A percentile compares a stretch with the other conserved stretches of the same genome.
phyloP scores from a whole-genome alignment of 192 early-diverging fungal genomes.

The Phycomyces nitens region DNA sequence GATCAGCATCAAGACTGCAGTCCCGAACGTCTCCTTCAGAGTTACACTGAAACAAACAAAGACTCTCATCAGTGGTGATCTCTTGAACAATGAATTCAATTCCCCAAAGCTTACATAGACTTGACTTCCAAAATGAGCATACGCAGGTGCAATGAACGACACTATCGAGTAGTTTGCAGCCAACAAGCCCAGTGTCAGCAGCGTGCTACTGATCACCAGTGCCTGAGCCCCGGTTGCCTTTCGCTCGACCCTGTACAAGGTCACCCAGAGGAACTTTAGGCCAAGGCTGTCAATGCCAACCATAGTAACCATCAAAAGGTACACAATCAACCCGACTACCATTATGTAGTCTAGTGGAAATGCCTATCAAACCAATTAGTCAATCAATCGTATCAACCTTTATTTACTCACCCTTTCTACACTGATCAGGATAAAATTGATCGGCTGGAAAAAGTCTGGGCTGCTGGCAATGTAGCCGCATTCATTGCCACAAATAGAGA shows the following conservation, averaged over 20 bases:
- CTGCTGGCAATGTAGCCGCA: conserved; percentile 52
- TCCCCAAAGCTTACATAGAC: conserved; percentile 40
- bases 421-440: conserved; percentile 49
- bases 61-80: background rate
- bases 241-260: conserved; percentile 41
- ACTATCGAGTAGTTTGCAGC: conserved; percentile 49
- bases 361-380: conserved; percentile 14
- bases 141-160: conserved; percentile 52
- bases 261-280: conserved; percentile 49
- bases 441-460: conserved; percentile 47
- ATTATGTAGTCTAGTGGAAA: conserved; percentile 52
- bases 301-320: conserved; percentile 48
- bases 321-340: conserved; percentile 44
- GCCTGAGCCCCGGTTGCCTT: conserved; percentile 50
- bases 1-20: conserved; percentile 40
- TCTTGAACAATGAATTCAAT: background rate
- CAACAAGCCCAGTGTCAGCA: conserved; percentile 46
- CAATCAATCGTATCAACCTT: background rate
- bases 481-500: conserved; percentile 45
- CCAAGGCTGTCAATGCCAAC: conserved; percentile 50
- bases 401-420: conserved; percentile 36
- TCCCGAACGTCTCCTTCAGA: conserved; percentile 34
- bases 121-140: conserved; percentile 57
- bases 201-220: conserved; percentile 42
- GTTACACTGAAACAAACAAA: conserved; percentile 42